A percentile compares a stretch with the other conserved stretches of the same genome.
These are phyloP conservation scores for Colletotrichum sp. DNA, from an alignment of 2,329 filamentous ascomycete genomes.

Conservation along the genomic window DNA sequence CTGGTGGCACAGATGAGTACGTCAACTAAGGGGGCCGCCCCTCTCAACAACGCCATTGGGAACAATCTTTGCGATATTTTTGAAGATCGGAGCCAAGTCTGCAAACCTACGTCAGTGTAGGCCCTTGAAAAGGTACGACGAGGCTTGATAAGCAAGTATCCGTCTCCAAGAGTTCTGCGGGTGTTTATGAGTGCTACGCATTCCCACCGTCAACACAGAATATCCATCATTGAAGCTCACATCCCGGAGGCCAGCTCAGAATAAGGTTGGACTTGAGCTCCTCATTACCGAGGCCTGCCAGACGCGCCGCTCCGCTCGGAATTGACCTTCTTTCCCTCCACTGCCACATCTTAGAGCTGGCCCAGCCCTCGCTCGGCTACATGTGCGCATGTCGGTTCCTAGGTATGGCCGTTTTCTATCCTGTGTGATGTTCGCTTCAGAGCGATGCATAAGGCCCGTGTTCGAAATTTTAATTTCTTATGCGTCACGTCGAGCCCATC, in stretches of 20 bases:
- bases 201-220: not conserved
- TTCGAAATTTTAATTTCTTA: not conserved
- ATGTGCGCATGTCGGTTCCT: not conserved
- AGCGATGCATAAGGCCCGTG: not conserved
- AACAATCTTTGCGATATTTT: not conserved
- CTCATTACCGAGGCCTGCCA: not conserved
- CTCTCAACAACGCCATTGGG: not conserved
- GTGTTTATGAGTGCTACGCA: not conserved
- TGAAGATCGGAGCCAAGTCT: not conserved
- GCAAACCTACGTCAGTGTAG: not conserved
- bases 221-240: not conserved
- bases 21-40: not conserved
- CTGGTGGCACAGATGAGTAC: not conserved
- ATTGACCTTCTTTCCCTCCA: not conserved
- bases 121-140: not conserved
- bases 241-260: not conserved
- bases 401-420: not conserved
- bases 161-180: not conserved
- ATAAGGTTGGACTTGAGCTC: not conserved
- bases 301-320: not conserved
- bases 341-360: not conserved
- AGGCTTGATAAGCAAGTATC: not conserved
- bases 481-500: not conserved
- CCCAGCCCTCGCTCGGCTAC: not conserved
- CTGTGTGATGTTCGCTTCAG: not conserved